These are phyloP conservation scores for Thelephora aurantiotincta DNA, from an alignment of 768 basidiomycete genomes.

Conservation along the genomic window DNA sequence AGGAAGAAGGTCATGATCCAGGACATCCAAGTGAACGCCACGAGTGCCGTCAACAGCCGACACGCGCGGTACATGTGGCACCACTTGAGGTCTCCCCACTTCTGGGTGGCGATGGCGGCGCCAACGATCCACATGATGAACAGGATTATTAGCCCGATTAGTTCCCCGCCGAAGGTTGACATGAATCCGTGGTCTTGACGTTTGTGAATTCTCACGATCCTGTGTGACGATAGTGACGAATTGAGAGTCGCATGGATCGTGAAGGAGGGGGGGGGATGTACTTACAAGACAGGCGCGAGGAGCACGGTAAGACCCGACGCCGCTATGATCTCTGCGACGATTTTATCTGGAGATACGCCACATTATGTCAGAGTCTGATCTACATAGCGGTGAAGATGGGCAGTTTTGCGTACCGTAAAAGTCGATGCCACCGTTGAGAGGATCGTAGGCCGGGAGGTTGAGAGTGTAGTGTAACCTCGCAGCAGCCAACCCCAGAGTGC, in stretches of 20 bases:
- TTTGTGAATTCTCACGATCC: constrained; percentile 1
- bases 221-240: background rate
- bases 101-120: constrained; percentile 13
- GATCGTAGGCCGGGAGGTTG: constrained; percentile 13
- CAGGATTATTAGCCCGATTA: constrained; percentile 10
- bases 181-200: constrained; percentile 1
- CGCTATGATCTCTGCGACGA: constrained; percentile 17
- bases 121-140: constrained; percentile 19
- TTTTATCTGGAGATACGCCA: constrained; percentile 10
- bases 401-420: constrained; percentile 10
- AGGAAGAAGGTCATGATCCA: constrained; percentile 14
- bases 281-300: constrained; percentile 13
- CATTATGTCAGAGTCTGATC: background rate
- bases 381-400: background rate
- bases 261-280: background rate
- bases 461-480: constrained; percentile 16
- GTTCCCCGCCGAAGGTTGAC: constrained; percentile 10
- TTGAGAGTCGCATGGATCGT: background rate
- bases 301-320: constrained; percentile 12
- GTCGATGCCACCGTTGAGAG: constrained; percentile 15
- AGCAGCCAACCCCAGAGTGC: constrained; percentile 11
- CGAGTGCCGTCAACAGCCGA: constrained; percentile 16
- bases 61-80: constrained; percentile 14
- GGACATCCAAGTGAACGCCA: constrained; percentile 19
- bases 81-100: constrained; percentile 16